phyloP scores from a whole-genome alignment of 176 grass and related monocot genomes.

The Musa acuminata region DNA sequence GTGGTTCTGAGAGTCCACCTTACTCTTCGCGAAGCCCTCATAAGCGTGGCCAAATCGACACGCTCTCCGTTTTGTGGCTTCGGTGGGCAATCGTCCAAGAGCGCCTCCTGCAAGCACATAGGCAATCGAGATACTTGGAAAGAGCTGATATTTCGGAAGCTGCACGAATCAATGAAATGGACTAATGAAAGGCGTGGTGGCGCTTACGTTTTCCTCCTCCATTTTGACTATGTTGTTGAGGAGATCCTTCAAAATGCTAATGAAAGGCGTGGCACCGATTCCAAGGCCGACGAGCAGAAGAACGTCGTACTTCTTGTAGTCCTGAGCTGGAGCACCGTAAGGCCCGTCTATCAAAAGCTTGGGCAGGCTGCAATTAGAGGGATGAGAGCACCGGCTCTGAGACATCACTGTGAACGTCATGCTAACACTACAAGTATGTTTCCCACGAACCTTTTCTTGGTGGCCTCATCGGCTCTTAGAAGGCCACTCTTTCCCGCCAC shows the following conservation, averaged over 20 bases:
- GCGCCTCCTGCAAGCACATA: conserved; percentile 45
- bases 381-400: conserved; percentile 8
- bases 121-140: conserved; percentile 11
- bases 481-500: conserved; percentile 87
- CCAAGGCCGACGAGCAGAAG: conserved; percentile 94
- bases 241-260: conserved; percentile 99
- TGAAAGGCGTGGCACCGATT: conserved; percentile 96
- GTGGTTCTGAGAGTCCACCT: conserved; percentile 74
- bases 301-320: conserved; percentile 96
- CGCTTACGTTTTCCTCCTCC: conserved; percentile 82
- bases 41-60: conserved; percentile 70
- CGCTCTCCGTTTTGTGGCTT: conserved; percentile 50
- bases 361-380: conserved; percentile 58
- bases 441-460: conserved; percentile 62
- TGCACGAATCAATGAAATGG: conserved; percentile 10
- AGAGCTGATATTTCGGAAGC: background rate
- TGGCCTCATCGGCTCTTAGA: conserved; percentile 86
- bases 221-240: conserved; percentile 84
- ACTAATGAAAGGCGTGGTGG: background rate
- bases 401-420: background rate
- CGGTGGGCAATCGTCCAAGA: conserved; percentile 66
- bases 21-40: conserved; percentile 52
- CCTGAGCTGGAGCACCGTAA: conserved; percentile 90
- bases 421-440: background rate
- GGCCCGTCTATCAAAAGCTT: conserved; percentile 96